phyloP scores from a whole-genome alignment of 257 asterid genomes.

The Euphrasia confusa region DNA sequence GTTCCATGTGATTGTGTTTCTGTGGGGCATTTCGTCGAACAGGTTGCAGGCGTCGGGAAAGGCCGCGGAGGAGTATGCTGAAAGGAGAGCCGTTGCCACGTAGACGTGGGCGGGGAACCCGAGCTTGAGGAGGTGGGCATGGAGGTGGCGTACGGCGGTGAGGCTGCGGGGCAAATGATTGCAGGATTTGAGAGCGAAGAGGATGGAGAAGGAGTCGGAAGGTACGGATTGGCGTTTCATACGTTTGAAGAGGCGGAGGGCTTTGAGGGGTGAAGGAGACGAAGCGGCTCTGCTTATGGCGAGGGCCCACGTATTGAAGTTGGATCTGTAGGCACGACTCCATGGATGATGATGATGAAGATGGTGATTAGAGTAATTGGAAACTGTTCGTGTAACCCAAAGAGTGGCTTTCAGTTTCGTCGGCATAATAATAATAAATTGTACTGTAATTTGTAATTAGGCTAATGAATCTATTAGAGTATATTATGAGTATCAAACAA shows the following conservation, averaged over 20 bases:
- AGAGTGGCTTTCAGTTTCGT: constrained; percentile 7
- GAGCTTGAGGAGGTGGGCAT: constrained; percentile 47
- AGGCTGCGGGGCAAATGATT: constrained; percentile 27
- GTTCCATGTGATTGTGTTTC: constrained; percentile 49
- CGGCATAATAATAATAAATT: background rate
- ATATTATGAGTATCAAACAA: no score
- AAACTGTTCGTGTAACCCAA: no score
- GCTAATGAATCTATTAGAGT: no score
- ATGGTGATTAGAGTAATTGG: background rate
- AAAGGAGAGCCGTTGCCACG: constrained; percentile 50
- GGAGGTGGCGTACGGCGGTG: constrained; percentile 41
- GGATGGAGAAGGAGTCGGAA: constrained; percentile 41
- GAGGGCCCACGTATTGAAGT: constrained; percentile 38
- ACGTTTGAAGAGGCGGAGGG: constrained; percentile 35
- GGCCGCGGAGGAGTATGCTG: constrained; percentile 22
- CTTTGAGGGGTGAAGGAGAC: constrained; percentile 40
- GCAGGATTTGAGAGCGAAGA: constrained; percentile 49
- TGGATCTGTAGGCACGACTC: constrained; percentile 1
- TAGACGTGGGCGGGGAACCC: constrained; percentile 43
- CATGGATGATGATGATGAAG: constrained; percentile 3
- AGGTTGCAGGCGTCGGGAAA: constrained; percentile 40
- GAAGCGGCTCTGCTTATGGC: constrained; percentile 40
- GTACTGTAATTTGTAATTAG: no score
- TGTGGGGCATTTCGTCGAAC: constrained; percentile 55
- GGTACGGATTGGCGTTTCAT: constrained; percentile 43